These are phyloP conservation scores for Iodosphaeria phyllophila DNA, from an alignment of 2,329 filamentous ascomycete species.

Conservation along the genomic window DNA sequence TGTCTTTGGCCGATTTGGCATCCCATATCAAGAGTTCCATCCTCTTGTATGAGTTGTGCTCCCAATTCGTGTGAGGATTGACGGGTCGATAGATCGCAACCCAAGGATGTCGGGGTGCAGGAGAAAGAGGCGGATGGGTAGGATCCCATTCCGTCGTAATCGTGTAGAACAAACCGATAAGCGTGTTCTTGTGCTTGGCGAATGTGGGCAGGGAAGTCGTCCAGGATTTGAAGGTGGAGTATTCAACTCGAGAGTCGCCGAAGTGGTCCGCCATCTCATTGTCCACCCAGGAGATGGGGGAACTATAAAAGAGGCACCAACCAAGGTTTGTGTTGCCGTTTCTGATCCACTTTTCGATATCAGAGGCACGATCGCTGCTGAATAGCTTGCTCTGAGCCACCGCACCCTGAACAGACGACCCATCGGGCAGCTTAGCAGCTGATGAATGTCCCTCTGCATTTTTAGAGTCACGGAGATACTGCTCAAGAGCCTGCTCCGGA, in stretches of 20 bases:
- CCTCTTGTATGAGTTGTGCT: slow-evolving; percentile 9
- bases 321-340: slow-evolving; percentile 1
- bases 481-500: slow-evolving; percentile 12
- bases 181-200: slow-evolving; percentile 14
- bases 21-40: slow-evolving; percentile 40
- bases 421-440: no score
- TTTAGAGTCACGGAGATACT: neutral
- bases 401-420: no score
- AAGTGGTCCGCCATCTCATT: slow-evolving; percentile 19
- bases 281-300: slow-evolving; percentile 22
- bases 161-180: slow-evolving; percentile 31
- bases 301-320: slow-evolving; percentile 15
- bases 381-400: slow-evolving; percentile 6
- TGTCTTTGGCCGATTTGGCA: slow-evolving; percentile 11
- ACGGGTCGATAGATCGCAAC: slow-evolving; percentile 26
- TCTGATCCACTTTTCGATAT: slow-evolving; percentile 7
- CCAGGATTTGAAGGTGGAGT: slow-evolving; percentile 18
- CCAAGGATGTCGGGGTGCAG: slow-evolving; percentile 26
- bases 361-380: slow-evolving; percentile 4
- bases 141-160: slow-evolving; percentile 18
- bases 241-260: slow-evolving; percentile 9
- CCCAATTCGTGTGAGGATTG: slow-evolving; percentile 13
- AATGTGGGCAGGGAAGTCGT: slow-evolving; percentile 8
- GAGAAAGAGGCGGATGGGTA: slow-evolving; percentile 4
- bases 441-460: no score